A percentile compares a stretch with the other conserved stretches of the same genome.
These are phyloP conservation scores for Sparassis latifolia DNA, from an alignment of 1,284 basidiomycete genomes.

Conservation along the genomic window DNA sequence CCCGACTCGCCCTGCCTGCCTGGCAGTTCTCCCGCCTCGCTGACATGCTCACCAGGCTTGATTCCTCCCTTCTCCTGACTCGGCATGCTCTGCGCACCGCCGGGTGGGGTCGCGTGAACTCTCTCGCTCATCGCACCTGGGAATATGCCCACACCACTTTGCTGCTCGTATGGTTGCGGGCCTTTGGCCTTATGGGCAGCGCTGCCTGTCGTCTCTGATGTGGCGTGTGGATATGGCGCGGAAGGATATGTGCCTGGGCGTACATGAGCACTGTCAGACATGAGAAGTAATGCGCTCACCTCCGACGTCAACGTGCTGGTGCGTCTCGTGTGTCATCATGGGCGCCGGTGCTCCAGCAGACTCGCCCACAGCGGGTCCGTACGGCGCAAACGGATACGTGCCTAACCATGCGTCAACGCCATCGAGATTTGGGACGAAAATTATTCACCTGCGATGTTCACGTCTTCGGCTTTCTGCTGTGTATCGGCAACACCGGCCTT, in stretches of 20 bases:
- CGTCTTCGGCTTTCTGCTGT: too few species aligned
- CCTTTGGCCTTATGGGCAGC: conserved; percentile 11
- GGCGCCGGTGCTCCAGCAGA: too few species aligned
- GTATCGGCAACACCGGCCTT: too few species aligned
- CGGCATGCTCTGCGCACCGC: conserved; percentile 15
- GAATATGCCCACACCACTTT: conserved; percentile 24
- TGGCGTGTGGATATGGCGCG: conserved; percentile 1
- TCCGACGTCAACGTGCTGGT: too few species aligned
- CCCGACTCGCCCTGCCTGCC: conserved; percentile 19
- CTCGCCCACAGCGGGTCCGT: too few species aligned
- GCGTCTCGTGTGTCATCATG: too few species aligned
- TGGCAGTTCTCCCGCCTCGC: conserved; percentile 22
- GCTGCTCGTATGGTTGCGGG: conserved; percentile 10
- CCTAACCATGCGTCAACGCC: too few species aligned
- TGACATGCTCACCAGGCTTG: conserved; percentile 3
- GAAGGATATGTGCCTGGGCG: neutral
- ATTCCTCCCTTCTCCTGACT: conserved; percentile 3
- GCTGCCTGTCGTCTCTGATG: conserved; percentile 11
- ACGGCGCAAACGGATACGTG: too few species aligned
- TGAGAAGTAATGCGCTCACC: too few species aligned
- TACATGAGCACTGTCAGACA: too few species aligned
- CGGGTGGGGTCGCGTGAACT: conserved; percentile 25
- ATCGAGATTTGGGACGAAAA: too few species aligned
- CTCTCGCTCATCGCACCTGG: conserved; percentile 24
- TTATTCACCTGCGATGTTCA: too few species aligned